phyloP scores from a whole-genome alignment of 2,329 filamentous ascomycete genomes.

The Cadophora luteo-olivacea region DNA sequence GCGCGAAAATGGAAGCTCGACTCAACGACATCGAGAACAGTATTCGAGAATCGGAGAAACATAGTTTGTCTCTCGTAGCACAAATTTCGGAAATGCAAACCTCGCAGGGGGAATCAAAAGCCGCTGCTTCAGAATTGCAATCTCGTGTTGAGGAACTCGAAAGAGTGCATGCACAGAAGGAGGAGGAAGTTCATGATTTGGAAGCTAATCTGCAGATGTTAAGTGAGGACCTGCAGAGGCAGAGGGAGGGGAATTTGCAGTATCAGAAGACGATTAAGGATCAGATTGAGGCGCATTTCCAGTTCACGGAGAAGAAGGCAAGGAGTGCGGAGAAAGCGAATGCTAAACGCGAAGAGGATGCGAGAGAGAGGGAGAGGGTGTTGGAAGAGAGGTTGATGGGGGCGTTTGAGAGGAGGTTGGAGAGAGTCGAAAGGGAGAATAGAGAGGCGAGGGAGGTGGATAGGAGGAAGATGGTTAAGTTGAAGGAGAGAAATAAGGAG shows the following conservation, averaged over 20 bases:
- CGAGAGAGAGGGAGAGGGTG: neutral
- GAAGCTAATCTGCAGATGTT: slow-evolving; percentile 20
- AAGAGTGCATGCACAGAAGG: neutral
- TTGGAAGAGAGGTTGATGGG: slow-evolving; percentile 3
- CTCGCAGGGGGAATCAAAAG: neutral
- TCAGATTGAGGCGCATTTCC: slow-evolving; percentile 21
- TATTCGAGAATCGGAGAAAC: neutral
- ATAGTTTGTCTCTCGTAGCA: neutral
- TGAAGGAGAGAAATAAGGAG: neutral
- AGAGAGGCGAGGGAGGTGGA: neutral
- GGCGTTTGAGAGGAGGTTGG: neutral
- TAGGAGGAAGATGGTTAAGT: neutral
- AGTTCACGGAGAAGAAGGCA: neutral
- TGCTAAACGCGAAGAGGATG: neutral
- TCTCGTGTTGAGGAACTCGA: slow-evolving; percentile 3
- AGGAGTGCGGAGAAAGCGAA: neutral
- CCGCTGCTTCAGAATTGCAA: neutral
- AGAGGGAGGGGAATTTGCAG: slow-evolving; percentile 11
- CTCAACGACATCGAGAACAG: neutral
- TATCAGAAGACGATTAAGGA: slow-evolving; percentile 22
- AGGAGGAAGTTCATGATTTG: slow-evolving; percentile 16
- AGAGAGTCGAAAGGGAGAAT: neutral
- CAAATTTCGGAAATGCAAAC: neutral
- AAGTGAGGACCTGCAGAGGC: slow-evolving; percentile 18
- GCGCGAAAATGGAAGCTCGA: neutral